phyloP scores from a whole-genome alignment of 2,329 filamentous ascomycete species.

The Paracoccidioides lutzii region DNA sequence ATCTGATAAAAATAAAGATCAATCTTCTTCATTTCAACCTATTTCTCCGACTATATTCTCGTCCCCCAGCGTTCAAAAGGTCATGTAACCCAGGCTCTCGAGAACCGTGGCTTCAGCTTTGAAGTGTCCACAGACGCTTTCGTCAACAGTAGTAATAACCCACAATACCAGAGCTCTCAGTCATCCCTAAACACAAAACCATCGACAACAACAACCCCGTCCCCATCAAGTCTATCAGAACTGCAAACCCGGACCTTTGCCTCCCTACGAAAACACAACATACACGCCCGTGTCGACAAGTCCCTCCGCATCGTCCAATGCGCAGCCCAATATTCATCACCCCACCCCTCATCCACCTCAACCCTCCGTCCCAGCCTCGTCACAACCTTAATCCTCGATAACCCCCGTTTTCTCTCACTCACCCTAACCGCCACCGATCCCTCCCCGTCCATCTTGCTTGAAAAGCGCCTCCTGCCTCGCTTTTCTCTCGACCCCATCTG shows the following conservation, averaged over 20 bases:
- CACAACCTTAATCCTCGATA: conserved; percentile 25
- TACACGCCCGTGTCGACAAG: conserved; percentile 58
- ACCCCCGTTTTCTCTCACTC: conserved; percentile 37
- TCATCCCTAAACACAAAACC: conserved; percentile 16
- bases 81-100: conserved; percentile 62
- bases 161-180: conserved; percentile 32
- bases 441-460: conserved; percentile 33
- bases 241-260: conserved; percentile 73
- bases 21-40: conserved; percentile 97
- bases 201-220: conserved; percentile 50
- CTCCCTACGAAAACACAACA: conserved; percentile 63
- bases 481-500: conserved; percentile 59
- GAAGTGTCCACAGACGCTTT: conserved; percentile 58
- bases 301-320: conserved; percentile 67
- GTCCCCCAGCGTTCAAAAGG: conserved; percentile 63
- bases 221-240: conserved; percentile 64
- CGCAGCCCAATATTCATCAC: conserved; percentile 48
- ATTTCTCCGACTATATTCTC: conserved; percentile 94
- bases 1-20: conserved; percentile 37
- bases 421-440: conserved; percentile 35
- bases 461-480: conserved; percentile 45
- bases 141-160: conserved; percentile 41
- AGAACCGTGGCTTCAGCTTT: conserved; percentile 72
- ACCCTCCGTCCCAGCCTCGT: conserved; percentile 29
- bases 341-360: conserved; percentile 21